Evolutionary conservation across 2,329 filamentous ascomycete species (phyloP), one percentile per base, ranked within the genome.

Genomic region (Diaporthe australafricana): DNA sequence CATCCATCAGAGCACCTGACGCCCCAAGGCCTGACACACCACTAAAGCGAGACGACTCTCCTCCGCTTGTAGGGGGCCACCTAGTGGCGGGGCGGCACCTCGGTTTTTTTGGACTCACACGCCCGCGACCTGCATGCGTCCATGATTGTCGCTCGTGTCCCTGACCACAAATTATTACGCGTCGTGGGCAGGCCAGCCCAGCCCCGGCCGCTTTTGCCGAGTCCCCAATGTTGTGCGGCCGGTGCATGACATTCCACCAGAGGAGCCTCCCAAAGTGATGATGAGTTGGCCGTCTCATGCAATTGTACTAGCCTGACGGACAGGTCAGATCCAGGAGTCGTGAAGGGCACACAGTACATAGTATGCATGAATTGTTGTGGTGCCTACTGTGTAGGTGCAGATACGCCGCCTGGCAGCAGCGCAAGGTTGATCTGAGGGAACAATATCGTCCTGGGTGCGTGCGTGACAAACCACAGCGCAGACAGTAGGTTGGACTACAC

Each of bases 1-100:
- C 55, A 71, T 65, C 60, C 42, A 45, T 73, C 63, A 48, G 68
- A 70, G 40, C 71, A 68, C 71, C 71, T 70, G 68, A 71, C 60
- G 53, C 53, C 67, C 42, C 53, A 57, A n/a, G 52, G 42, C 38
- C 45, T 56, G 48, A 65, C 70, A 72, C 55, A 69, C 56, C 50
- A 65, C 40, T 65, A 63, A 63, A 65, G 60, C 60, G 60, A 65
- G 60, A 65, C 60, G 45, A 50, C 35, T 65, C 60, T 65, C 60
- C 25, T 65, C 45, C 45, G 60, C 60, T 45, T 27, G 42, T 27
- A 47, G 30, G 35, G 63, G 47, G 38, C 25, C 47, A 52, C 56
- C 66, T 68, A 57, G 55, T 62, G 65, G 53, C 45, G 53, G 55
- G 35, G 47, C 45, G 60, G n/a, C 60, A 65, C 45, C 60, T 65